Percentiles rank a stretch among this genome's conserved stretches.
Conservation (phyloP, 768 basidiomycete species). For the Epithele typhae region DNA sequence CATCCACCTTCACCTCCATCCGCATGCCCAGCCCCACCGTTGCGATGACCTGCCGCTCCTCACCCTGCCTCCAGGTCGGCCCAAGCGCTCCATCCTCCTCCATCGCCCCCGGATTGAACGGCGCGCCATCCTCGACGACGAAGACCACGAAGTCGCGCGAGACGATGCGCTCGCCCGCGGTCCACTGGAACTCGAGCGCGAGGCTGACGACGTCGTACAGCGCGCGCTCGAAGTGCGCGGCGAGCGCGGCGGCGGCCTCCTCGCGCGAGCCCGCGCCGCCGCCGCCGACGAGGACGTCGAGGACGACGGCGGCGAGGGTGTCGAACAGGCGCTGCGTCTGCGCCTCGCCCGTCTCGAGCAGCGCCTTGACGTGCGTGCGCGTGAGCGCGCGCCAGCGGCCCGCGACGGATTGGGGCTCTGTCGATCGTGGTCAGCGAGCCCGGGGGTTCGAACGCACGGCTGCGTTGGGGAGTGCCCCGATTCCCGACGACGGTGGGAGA, state of each 20-base stretch:
- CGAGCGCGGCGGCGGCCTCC: background rate
- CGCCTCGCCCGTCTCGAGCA: background rate
- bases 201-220: constrained; percentile 1
- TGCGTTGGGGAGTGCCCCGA: background rate
- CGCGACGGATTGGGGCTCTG: constrained; percentile 12
- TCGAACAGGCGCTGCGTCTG: background rate
- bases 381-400: constrained; percentile 13
- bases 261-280: background rate
- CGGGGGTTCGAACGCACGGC: background rate
- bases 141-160: constrained; percentile 5
- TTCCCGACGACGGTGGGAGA: background rate
- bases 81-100: no score
- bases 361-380: constrained; percentile 3
- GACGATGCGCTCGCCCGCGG: constrained; percentile 7
- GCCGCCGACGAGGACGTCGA: constrained; percentile 2
- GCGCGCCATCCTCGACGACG: background rate
- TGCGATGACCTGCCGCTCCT: no score
- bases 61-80: no score
- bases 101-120: constrained; percentile 7
- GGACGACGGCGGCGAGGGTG: background rate
- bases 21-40: no score
- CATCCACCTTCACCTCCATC: no score
- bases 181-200: constrained; percentile 5
- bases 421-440: background rate
- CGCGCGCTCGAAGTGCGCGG: background rate